Percentiles rank a stretch among this genome's conserved stretches.
Conservation (phyloP, 2,329 filamentous ascomycete species). For the Helicocarpus griseus region DNA sequence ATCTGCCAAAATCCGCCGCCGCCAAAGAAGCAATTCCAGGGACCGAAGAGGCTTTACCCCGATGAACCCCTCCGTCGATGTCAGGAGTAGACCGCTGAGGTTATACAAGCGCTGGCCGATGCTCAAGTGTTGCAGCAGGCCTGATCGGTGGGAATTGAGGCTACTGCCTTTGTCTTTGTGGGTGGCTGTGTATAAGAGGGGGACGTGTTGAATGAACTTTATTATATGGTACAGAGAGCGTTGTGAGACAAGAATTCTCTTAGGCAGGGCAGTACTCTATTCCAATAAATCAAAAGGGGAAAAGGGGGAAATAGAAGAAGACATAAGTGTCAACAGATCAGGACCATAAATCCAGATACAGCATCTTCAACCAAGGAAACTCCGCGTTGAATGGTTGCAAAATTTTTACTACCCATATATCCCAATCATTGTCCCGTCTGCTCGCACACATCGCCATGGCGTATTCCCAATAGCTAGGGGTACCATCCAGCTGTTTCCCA, state of each 20-base stretch:
- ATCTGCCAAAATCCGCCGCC: conserved; percentile 16
- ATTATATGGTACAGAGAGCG: no score
- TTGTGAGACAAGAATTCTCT: no score
- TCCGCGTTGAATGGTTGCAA: not conserved
- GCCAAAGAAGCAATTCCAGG: conserved; percentile 24
- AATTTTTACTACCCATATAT: not conserved
- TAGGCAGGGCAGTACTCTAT: no score
- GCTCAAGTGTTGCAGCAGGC: no score
- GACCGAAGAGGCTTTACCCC: conserved; percentile 18
- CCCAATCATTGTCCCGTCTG: not conserved
- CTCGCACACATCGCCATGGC: not conserved
- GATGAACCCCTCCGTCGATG: conserved; percentile 17
- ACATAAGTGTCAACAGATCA: not conserved
- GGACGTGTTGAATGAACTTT: no score
- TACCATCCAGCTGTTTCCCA: not conserved
- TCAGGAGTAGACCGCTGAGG: conserved; percentile 24
- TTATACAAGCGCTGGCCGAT: conserved; percentile 9
- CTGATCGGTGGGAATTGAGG: no score
- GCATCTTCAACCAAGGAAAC: not conserved
- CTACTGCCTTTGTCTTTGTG: no score
- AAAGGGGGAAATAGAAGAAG: no score
- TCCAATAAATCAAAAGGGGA: no score
- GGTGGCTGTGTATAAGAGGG: no score
- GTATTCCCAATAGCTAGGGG: not conserved
- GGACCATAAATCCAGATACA: not conserved